Evolutionary conservation across 2,329 filamentous ascomycete species (phyloP), one percentile per base, ranked within the genome.

Genomic region (Pseudocercospora eumusae): DNA sequence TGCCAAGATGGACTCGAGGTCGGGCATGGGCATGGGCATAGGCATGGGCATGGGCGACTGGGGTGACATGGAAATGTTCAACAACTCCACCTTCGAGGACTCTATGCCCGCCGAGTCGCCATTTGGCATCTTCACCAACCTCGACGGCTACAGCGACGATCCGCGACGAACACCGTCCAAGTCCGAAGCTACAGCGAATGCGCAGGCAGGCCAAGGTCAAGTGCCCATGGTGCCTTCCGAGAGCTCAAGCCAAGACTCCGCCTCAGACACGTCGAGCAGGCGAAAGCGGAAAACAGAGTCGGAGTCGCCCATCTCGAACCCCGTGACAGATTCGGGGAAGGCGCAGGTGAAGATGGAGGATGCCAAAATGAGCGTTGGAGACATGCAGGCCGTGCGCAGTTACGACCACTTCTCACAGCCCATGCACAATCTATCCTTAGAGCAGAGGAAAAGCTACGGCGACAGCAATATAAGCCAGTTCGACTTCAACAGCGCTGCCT

Each of bases 401-500:
- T 73, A 69, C 59, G 68, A 73, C 27, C 66, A 73, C 58, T 71
- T 70, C 57, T 66, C 67, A 5, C 68, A 68, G 47, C 73, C 70
- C 13, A 72, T 73, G 70, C 68, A 73, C 64, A 71, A 72, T 40
- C 69, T 73, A 52, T 73, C 70, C 11, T 53, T 76, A 50, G 73
- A 76, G 36, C 68, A 71, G 44, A 52, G 57, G 42, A 27, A 68
- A 60, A 66, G 65, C 50, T 63, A 74, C 27, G 62, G 64, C 5
- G 74, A 79, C 56, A 76, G 71, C 60, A 80, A 82, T 62, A 80
- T 83, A 77, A 77, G 81, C 57, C 76, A 79, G 53, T 85, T 86
- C 67, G 82, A 86, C 66, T 87, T 88, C 69, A 81, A 83, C 15
- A 85, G 83, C 67, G 82, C 82, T 8, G 82, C 83, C 1, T 85